These are phyloP conservation scores for Coriolopsis trogii DNA, from an alignment of 1,284 basidiomycete species.

Conservation along the genomic window DNA sequence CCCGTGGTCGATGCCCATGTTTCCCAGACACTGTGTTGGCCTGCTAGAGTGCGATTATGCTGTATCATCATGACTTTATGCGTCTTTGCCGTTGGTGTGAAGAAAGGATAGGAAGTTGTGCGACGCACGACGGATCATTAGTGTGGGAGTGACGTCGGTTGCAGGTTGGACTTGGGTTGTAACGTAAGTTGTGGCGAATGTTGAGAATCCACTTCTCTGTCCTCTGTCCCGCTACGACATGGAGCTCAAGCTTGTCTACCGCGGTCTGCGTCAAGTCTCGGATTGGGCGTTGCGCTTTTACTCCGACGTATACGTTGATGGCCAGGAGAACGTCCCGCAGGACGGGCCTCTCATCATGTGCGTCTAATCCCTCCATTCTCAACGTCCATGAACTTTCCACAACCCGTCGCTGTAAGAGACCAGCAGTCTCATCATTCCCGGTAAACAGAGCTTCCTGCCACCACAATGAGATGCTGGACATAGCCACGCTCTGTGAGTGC, in stretches of 20 bases:
- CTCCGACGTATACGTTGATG: slow-evolving; percentile 66
- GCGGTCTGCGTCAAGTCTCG: slow-evolving; percentile 65
- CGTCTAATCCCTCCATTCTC: slow-evolving; percentile 61
- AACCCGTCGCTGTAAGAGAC: neutral
- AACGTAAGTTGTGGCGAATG: too few relatives aligned
- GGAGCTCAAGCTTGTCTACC: slow-evolving; percentile 59
- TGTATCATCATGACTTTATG: slow-evolving; percentile 18
- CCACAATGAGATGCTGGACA: slow-evolving; percentile 91
- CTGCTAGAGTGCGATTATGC: slow-evolving; percentile 22
- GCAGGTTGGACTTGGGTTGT: neutral
- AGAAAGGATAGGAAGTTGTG: too few relatives aligned
- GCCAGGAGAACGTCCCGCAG: slow-evolving; percentile 77
- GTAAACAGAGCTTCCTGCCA: slow-evolving; percentile 75
- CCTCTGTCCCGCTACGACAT: slow-evolving; percentile 36
- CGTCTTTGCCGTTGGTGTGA: too few relatives aligned
- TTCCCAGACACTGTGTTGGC: slow-evolving; percentile 23
- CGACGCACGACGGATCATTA: neutral
- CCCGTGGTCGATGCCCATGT: slow-evolving; percentile 66
- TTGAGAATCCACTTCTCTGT: too few relatives aligned
- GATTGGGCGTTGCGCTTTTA: slow-evolving; percentile 73
- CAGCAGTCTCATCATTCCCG: neutral
- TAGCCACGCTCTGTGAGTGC: slow-evolving; percentile 73
- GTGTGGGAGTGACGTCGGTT: neutral
- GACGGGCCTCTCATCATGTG: slow-evolving; percentile 89
- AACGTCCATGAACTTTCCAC: neutral